Evolutionary conservation across 2,329 filamentous ascomycete species (phyloP), one percentile per base, ranked within the genome.

Genomic region (Colletotrichum liaoningense): DNA sequence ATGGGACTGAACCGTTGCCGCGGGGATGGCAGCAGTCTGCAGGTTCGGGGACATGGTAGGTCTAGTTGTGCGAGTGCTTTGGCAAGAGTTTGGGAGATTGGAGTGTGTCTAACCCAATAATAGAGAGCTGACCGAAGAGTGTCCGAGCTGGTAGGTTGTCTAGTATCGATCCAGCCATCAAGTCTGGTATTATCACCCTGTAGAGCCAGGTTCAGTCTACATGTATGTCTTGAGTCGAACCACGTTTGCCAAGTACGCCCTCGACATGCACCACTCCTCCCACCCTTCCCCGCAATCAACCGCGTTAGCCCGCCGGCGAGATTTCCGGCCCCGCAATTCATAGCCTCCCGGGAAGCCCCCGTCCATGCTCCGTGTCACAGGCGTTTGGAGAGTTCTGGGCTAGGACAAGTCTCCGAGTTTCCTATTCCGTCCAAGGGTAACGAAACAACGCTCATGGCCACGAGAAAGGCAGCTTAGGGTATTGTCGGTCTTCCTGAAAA

Each of bases 1-100:
- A 54, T 86, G 85, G 2, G 81, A 85, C 73, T 86, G 85, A 3
- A 83, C 78, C 1, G 84, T 86, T 24, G 80, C 77, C 7, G 84
- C 78, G 1, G 84, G 84, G 5, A 86, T 77, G 5, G 78, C 69
- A 19, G 74, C 76, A 54, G 35, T 71, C 33, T 54, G 69, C 12
- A 74, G 56, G 19, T 30, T 26, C 9, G 55, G 52, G 57, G 58
- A 54, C 56, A 64, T 74, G 19, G 11, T 64, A 9, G 14, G 42
- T 8, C 8, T 22, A 22, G 42, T 49, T 49, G 42, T 42, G 38
- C 16, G 16, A 6, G 16, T 14, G 16, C 8, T 11, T 49, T 22
- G 42, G 42, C n/a, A n/a, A 8, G 42, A 49, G 38, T n/a, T 22
- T 9, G 42, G 8, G 42, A n/a, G 9, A 8, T 49, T 1, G 42